Conservation (phyloP, 2,329 filamentous ascomycete species). For the Uncinocarpus reesii region DNA sequence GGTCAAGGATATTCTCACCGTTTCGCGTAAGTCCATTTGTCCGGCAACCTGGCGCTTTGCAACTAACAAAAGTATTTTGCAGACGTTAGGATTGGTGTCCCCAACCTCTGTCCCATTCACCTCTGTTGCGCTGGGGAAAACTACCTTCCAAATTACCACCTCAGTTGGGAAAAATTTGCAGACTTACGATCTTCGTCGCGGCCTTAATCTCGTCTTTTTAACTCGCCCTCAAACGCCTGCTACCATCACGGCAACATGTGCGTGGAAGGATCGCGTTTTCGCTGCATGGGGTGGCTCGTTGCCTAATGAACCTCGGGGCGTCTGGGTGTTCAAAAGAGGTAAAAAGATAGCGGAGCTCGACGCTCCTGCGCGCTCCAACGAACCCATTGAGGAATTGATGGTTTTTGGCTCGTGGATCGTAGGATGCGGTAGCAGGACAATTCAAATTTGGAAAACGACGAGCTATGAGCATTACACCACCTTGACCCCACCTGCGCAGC, state of each 20-base stretch:
- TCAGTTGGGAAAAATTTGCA: conserved; percentile 83
- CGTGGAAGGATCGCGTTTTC: conserved; percentile 78
- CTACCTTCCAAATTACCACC: conserved; percentile 93
- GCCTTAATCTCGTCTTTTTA: conserved; percentile 85
- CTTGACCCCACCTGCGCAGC: conserved; percentile 50
- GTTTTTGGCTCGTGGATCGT: conserved; percentile 89
- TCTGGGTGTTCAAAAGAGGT: conserved; percentile 89
- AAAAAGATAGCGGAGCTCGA: conserved; percentile 70
- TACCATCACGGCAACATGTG: conserved; percentile 72
- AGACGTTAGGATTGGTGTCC: conserved; percentile 90
- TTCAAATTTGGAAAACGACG: conserved; percentile 81
- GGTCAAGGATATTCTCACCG: conserved; percentile 81
- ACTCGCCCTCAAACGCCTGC: conserved; percentile 80
- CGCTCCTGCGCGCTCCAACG: conserved; percentile 48
- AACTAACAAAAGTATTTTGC: conserved; percentile 14
- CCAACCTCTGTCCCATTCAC: conserved; percentile 86
- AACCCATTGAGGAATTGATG: conserved; percentile 66
- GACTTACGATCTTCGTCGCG: conserved; percentile 86
- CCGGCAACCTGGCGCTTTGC: no score
- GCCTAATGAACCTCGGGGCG: conserved; percentile 47
- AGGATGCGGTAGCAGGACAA: conserved; percentile 60
- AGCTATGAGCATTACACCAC: conserved; percentile 87
- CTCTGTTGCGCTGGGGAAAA: conserved; percentile 77
- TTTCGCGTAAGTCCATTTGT: conserved; percentile 74
- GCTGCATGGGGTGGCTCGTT: conserved; percentile 72